Conservation (phyloP, 768 basidiomycete genomes). For the Boletus insuetus region DNA sequence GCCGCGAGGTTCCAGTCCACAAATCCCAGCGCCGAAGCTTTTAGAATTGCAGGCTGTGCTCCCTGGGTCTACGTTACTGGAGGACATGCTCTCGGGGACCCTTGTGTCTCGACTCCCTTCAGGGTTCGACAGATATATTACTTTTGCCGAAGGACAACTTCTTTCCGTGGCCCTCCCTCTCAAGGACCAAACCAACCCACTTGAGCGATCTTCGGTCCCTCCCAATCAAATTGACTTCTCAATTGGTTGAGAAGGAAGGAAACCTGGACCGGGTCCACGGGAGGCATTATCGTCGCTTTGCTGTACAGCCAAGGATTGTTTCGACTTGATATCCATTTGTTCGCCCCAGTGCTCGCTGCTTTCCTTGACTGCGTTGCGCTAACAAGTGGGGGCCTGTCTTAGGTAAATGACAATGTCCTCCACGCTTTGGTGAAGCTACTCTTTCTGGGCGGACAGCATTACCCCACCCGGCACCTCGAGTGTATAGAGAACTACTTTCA, state of each 20-base stretch:
- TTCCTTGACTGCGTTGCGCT: conserved; percentile 41
- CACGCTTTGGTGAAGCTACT: conserved; percentile 28
- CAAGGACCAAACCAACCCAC: background rate
- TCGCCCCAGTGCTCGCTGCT: conserved; percentile 43
- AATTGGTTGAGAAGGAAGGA: conserved; percentile 38
- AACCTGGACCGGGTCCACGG: conserved; percentile 43
- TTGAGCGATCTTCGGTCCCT: conserved; percentile 4
- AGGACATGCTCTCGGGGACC: conserved; percentile 46
- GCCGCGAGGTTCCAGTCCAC: background rate
- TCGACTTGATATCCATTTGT: conserved; percentile 18
- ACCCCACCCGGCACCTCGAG: conserved; percentile 1
- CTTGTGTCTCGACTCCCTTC: conserved; percentile 36
- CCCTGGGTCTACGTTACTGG: conserved; percentile 37
- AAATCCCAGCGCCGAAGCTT: conserved; percentile 36
- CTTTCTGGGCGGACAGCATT: conserved; percentile 1
- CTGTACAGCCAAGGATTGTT: conserved; percentile 35
- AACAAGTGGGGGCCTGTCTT: conserved; percentile 16
- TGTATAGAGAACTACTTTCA: conserved; percentile 33
- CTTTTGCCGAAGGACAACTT: conserved; percentile 2
- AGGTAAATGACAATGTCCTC: conserved; percentile 28
- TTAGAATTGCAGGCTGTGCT: conserved; percentile 36
- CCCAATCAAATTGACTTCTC: conserved; percentile 27
- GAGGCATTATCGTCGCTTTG: conserved; percentile 41
- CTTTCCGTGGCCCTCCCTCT: conserved; percentile 3
- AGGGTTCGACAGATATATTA: conserved; percentile 24